A percentile compares a stretch with the other conserved stretches of the same genome.
Conservation (phyloP, 2,329 filamentous ascomycete species). For the Talaromyces sp. region DNA sequence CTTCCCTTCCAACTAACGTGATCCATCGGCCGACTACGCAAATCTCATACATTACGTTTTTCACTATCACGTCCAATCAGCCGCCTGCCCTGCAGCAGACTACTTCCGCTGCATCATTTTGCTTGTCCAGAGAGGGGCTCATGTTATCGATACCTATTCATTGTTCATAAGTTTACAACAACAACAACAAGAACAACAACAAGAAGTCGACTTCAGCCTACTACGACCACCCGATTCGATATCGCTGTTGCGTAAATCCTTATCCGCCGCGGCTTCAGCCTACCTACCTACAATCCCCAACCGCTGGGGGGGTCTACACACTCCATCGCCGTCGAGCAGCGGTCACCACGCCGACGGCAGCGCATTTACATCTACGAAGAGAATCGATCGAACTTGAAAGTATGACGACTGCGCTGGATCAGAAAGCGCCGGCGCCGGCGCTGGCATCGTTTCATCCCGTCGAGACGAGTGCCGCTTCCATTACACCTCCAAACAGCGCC, state of each 20-base stretch:
- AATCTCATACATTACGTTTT: constrained; percentile 11
- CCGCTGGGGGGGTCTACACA: constrained; percentile 39
- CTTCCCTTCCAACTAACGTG: constrained; percentile 1
- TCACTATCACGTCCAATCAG: constrained; percentile 13
- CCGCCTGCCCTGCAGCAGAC: constrained; percentile 4
- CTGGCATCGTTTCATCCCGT: constrained; percentile 26
- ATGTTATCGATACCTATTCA: neutral
- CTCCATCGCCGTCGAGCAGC: constrained; percentile 41
- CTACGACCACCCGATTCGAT: neutral
- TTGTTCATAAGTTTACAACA: neutral
- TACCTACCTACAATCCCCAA: constrained; percentile 29
- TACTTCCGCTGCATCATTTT: constrained; percentile 10
- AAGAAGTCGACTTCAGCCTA: neutral
- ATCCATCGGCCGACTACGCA: constrained; percentile 1
- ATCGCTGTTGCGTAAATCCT: constrained; percentile 15
- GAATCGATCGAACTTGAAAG: constrained; percentile 14
- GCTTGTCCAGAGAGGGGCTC: constrained; percentile 3
- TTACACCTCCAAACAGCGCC: constrained; percentile 43
- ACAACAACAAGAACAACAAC: too few species aligned
- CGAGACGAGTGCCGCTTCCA: constrained; percentile 33
- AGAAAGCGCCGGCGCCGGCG: constrained; percentile 22
- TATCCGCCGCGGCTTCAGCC: constrained; percentile 14
- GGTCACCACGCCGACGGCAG: constrained; percentile 42
- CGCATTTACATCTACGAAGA: constrained; percentile 21
- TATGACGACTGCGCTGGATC: constrained; percentile 36